Evolutionary conservation across 2,329 filamentous ascomycete genomes (phyloP).

Genomic region (Nemania sp.): DNA sequence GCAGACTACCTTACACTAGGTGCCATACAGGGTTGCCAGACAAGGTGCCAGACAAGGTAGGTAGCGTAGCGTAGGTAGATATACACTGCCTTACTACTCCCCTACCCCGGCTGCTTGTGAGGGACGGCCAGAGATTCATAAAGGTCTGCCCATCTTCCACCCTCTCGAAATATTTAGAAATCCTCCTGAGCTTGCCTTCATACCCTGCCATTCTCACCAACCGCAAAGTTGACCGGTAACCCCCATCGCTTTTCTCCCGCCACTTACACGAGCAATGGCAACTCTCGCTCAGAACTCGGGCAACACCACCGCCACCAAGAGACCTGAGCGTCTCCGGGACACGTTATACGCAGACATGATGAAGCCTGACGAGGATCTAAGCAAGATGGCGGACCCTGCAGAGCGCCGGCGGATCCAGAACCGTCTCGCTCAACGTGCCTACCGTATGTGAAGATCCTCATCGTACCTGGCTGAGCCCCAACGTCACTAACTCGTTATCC

Average conservation of each 20-base stretch:
- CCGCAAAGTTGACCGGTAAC: slow-evolving; percentile 18
- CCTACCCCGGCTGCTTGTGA: slow-evolving; percentile 14
- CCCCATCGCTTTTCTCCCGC: slow-evolving; percentile 15
- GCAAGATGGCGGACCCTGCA: slow-evolving; percentile 32
- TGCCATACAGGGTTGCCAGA: no score
- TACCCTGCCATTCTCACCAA: slow-evolving; percentile 13
- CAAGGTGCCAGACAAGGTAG: no score
- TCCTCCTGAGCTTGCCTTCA: slow-evolving; percentile 21
- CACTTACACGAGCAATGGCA: slow-evolving; percentile 26
- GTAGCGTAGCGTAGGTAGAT: no score
- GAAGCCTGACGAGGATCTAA: slow-evolving; percentile 35
- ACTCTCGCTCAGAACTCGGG: slow-evolving; percentile 21
- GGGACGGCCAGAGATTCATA: slow-evolving; percentile 20
- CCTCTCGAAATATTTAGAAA: slow-evolving; percentile 20
- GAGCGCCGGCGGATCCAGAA: slow-evolving; percentile 33
- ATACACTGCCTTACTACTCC: slow-evolving; percentile 25
- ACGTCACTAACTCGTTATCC: slow-evolving; percentile 8
- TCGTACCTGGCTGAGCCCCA: background rate
- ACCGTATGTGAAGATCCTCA: slow-evolving; percentile 25
- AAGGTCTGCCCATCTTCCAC: slow-evolving; percentile 18
- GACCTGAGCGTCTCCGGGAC: slow-evolving; percentile 32
- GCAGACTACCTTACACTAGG: no score
- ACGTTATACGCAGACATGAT: slow-evolving; percentile 35
- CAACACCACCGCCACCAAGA: slow-evolving; percentile 26
- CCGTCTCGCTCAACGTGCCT: slow-evolving; percentile 32